Evolutionary conservation across 2,329 filamentous ascomycete genomes (phyloP).

Genomic region (Talaromyces amestolkiae): DNA sequence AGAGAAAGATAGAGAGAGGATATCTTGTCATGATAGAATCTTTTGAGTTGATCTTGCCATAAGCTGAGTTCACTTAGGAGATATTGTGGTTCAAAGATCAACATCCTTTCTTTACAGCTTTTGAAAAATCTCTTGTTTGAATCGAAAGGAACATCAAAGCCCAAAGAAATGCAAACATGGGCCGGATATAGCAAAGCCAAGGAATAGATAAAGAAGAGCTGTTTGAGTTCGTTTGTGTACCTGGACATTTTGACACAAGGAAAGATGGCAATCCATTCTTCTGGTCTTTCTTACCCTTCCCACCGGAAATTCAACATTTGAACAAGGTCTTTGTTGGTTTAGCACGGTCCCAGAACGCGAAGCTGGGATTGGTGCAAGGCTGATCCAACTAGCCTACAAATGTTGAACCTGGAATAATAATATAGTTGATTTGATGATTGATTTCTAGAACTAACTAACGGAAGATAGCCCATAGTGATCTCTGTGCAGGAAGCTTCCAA

Average conservation of each 20-base stretch:
- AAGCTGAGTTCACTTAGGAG: neutral
- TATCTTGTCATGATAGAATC: neutral
- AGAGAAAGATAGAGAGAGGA: neutral
- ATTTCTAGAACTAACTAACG: conserved; percentile 3
- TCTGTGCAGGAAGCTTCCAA: conserved; percentile 3
- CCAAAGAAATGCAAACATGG: neutral
- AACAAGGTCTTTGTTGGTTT: conserved; percentile 6
- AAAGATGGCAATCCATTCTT: neutral
- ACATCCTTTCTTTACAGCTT: neutral
- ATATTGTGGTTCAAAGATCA: neutral
- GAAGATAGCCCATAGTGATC: conserved; percentile 7
- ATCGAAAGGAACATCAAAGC: neutral
- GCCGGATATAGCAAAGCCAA: neutral
- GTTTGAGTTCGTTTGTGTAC: neutral
- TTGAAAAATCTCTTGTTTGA: neutral
- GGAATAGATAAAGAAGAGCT: neutral
- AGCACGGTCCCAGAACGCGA: neutral
- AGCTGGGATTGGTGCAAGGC: neutral
- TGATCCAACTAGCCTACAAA: conserved; percentile 6
- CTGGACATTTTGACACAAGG: neutral
- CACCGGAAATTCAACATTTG: conserved; percentile 2
- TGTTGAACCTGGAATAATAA: conserved; percentile 3
- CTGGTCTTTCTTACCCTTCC: neutral
- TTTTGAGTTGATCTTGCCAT: neutral
- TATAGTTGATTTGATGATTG: conserved; percentile 5